Evolutionary conservation across 1,284 basidiomycete species (phyloP).

Genomic region (Fomitopsis betulina): DNA sequence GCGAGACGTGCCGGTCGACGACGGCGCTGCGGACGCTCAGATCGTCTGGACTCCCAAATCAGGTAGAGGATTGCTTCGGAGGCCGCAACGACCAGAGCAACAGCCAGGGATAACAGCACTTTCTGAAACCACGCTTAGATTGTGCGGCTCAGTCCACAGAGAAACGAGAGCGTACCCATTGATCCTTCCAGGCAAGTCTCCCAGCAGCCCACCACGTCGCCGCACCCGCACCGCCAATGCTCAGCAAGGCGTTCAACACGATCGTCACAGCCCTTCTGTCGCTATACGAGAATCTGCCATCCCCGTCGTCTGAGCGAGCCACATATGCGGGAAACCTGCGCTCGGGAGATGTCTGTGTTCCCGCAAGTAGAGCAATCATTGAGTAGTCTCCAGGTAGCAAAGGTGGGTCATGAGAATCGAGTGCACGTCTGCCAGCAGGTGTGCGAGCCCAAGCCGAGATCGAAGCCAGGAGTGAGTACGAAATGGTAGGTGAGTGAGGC

Average conservation of each 20-base stretch:
- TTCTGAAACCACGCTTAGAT: slow-evolving; percentile 36
- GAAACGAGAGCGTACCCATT: slow-evolving; percentile 53
- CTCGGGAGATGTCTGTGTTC: slow-evolving; percentile 68
- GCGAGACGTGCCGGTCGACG: too few relatives aligned
- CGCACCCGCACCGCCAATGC: slow-evolving; percentile 58
- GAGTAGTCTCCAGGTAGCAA: slow-evolving; percentile 53
- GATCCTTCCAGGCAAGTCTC: slow-evolving; percentile 55
- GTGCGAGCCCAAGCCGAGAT: slow-evolving; percentile 69
- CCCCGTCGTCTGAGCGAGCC: slow-evolving; percentile 33
- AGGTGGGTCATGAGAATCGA: slow-evolving; percentile 38
- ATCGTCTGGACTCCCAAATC: slow-evolving; percentile 59
- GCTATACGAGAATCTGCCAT: slow-evolving; percentile 31
- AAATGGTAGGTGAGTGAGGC: slow-evolving; percentile 39
- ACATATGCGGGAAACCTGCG: slow-evolving; percentile 46
- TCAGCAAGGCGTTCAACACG: slow-evolving; percentile 66
- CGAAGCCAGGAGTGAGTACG: slow-evolving; percentile 52
- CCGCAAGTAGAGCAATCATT: slow-evolving; percentile 74
- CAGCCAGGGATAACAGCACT: slow-evolving; percentile 54
- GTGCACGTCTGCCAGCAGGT: slow-evolving; percentile 36
- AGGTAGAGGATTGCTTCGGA: slow-evolving; percentile 66
- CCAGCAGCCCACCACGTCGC: slow-evolving; percentile 72
- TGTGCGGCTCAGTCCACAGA: neutral
- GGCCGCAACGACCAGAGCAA: slow-evolving; percentile 57
- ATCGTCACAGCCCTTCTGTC: slow-evolving; percentile 66
- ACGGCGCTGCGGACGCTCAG: neutral